phyloP scores from a whole-genome alignment of 495 filamentous ascomycete species.

The Aspergillus nanangensis region DNA sequence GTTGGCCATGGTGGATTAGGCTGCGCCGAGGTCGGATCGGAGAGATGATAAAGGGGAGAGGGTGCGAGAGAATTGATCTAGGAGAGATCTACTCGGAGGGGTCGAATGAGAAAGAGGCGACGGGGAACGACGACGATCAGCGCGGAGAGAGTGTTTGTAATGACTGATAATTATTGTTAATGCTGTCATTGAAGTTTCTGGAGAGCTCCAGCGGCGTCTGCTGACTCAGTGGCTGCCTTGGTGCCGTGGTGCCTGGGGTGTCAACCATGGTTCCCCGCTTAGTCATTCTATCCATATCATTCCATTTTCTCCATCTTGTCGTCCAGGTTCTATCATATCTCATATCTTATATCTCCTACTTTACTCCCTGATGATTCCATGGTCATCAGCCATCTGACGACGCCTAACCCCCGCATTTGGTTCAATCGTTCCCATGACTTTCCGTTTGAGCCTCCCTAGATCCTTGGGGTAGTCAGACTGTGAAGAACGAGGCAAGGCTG shows the following conservation, averaged over 20 bases:
- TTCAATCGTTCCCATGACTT: no score
- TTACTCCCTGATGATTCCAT: no score
- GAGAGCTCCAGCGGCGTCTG: conserved; percentile 31
- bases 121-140: background rate
- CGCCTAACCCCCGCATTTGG: no score
- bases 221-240: conserved; percentile 27
- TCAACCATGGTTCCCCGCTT: no score
- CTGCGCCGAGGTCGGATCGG: conserved; percentile 5
- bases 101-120: background rate
- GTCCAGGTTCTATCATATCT: no score
- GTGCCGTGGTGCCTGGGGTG: conserved; percentile 18
- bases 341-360: no score
- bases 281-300: no score
- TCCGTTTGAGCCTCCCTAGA: no score
- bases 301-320: no score
- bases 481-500: no score
- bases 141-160: background rate
- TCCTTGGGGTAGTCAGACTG: no score
- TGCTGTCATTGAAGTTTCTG: conserved; percentile 35
- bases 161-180: conserved; percentile 11
- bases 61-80: background rate
- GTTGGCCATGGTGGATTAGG: conserved; percentile 64
- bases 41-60: background rate
- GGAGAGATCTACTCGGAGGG: background rate
- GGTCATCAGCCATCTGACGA: no score